Evolutionary conservation across 1,284 basidiomycete genomes (phyloP).

Genomic region (Hemileia vastatrix): DNA sequence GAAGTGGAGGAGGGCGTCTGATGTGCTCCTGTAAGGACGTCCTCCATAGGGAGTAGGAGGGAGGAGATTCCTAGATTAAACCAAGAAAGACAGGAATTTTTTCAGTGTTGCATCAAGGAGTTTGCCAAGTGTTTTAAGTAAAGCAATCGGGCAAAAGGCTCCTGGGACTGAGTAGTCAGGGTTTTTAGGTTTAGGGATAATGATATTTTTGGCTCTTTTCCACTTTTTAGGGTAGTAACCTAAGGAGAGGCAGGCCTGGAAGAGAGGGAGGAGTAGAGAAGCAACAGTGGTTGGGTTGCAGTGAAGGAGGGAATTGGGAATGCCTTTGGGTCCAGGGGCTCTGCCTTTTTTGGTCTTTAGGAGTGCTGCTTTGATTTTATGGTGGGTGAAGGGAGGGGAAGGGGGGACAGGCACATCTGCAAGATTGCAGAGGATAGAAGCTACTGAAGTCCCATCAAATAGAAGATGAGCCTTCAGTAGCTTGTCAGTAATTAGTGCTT

Average conservation of each 20-base stretch:
- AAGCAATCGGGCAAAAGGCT: constrained; percentile 3
- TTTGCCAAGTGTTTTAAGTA: neutral
- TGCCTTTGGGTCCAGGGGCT: neutral
- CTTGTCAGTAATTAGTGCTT: too few species aligned
- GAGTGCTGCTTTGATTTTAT: neutral
- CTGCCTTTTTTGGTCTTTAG: neutral
- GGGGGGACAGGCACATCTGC: neutral
- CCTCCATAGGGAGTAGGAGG: too few species aligned
- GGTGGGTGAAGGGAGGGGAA: neutral
- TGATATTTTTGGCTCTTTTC: neutral
- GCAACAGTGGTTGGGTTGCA: too few species aligned
- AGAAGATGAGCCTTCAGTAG: too few species aligned
- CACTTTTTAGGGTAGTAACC: neutral
- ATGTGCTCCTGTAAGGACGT: too few species aligned
- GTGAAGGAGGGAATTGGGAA: neutral
- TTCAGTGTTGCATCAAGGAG: neutral
- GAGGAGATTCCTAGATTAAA: too few species aligned
- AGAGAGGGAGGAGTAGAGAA: too few species aligned
- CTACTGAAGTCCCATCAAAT: neutral
- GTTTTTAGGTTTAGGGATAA: constrained; percentile 1
- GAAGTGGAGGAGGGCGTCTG: too few species aligned
- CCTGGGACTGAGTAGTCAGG: neutral
- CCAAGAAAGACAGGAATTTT: too few species aligned
- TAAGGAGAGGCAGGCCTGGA: too few species aligned
- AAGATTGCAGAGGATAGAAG: neutral